Conservation (phyloP, 2,329 filamentous ascomycete species). For the Aspergillus udagawae region DNA sequence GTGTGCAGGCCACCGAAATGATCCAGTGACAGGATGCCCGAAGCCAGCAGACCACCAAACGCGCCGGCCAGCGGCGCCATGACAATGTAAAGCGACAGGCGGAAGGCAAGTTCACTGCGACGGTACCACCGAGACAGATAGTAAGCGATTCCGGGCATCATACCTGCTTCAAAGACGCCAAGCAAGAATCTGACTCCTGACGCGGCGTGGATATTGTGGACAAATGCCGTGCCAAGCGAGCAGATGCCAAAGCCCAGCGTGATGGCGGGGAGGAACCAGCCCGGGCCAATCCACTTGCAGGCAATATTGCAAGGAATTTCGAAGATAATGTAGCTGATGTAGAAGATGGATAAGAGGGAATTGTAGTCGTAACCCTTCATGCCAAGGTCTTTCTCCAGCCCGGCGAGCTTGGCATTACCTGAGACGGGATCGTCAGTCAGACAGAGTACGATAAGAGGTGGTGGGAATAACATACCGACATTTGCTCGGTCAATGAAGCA, state of each 20-base stretch:
- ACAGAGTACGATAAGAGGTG: neutral
- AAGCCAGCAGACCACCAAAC: conserved; percentile 65
- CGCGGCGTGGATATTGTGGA: conserved; percentile 49
- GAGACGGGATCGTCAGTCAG: neutral
- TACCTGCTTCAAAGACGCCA: conserved; percentile 67
- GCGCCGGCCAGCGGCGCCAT: conserved; percentile 67
- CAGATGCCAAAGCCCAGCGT: conserved; percentile 61
- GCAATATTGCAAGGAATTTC: conserved; percentile 65
- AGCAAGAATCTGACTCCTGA: conserved; percentile 65
- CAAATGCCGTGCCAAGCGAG: conserved; percentile 64
- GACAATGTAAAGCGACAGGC: conserved; percentile 65
- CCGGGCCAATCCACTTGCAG: conserved; percentile 69
- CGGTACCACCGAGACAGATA: conserved; percentile 70
- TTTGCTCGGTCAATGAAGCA: conserved; percentile 74
- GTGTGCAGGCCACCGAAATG: conserved; percentile 53
- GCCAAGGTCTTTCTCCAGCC: conserved; percentile 59
- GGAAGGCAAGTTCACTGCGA: conserved; percentile 63
- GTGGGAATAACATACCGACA: conserved; percentile 50
- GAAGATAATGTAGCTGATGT: conserved; percentile 69
- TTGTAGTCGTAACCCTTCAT: conserved; percentile 66
- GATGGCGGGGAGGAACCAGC: conserved; percentile 64
- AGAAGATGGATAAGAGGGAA: conserved; percentile 63
- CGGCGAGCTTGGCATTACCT: conserved; percentile 67
- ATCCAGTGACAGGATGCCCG: conserved; percentile 59
- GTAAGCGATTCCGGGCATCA: conserved; percentile 71